A percentile compares a stretch with the other conserved stretches of the same genome.
Conservation (phyloP, 495 filamentous ascomycete genomes). For the Tuber brumale region DNA sequence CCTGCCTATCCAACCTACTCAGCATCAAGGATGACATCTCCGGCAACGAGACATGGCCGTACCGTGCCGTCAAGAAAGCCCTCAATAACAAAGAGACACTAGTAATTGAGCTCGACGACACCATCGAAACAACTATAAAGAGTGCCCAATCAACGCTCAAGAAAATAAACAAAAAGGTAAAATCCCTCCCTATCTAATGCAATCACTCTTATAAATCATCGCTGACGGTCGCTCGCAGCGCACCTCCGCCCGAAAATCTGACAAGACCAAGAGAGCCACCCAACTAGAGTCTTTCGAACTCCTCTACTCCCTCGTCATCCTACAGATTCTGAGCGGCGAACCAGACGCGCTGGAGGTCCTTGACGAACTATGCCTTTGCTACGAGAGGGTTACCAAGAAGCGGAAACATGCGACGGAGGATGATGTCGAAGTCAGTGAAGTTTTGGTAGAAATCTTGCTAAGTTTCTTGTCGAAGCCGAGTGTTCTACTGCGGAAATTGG, state of each 20-base stretch:
- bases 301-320: slow-evolving; percentile 73
- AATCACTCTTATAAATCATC: background rate
- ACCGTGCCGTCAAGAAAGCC: slow-evolving; percentile 49
- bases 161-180: slow-evolving; percentile 58
- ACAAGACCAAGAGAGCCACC: slow-evolving; percentile 17
- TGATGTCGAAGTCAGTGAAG: slow-evolving; percentile 59
- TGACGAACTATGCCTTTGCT: slow-evolving; percentile 65
- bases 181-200: slow-evolving; percentile 6
- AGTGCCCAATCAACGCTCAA: slow-evolving; percentile 60
- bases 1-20: slow-evolving; percentile 62
- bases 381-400: slow-evolving; percentile 50
- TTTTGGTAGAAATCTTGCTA: slow-evolving; percentile 78
- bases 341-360: slow-evolving; percentile 71
- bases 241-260: slow-evolving; percentile 10
- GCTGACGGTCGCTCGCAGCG: background rate
- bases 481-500: slow-evolving; percentile 73
- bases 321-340: slow-evolving; percentile 85
- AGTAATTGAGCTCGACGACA: slow-evolving; percentile 58
- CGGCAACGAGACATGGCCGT: slow-evolving; percentile 44
- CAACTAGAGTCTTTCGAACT: slow-evolving; percentile 61
- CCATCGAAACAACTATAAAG: slow-evolving; percentile 54
- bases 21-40: slow-evolving; percentile 53
- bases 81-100: slow-evolving; percentile 47
- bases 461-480: slow-evolving; percentile 82
- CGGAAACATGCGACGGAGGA: slow-evolving; percentile 34